Evolutionary conservation across 116 monocot species (phyloP), one percentile per base, ranked within the genome.

Genomic region (Papilionanthe hybrid): DNA sequence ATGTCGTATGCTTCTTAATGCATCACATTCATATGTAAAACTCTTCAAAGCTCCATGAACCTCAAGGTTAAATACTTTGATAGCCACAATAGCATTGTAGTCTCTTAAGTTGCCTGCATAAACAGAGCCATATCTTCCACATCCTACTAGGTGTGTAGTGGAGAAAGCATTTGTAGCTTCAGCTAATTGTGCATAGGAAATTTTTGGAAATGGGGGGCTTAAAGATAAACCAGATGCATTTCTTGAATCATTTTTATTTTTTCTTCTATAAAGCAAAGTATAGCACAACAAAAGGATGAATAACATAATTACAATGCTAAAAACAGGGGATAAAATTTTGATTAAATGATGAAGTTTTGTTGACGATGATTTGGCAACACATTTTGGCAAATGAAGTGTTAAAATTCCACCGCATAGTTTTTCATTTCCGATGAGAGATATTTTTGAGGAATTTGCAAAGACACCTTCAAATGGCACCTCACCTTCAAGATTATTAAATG

Each of bases 1-100:
- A 27, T 89, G 89, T 13, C 79, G 65, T 30, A 79, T 81, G 50
- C 71, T 79, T 79, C 78, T 84, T 11, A 89, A 58, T 6, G 84
- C 82, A 4, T 84, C 77, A 44, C 82, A 89, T 78, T 89, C 89
- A 4, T 77, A 63, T 3, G 15, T 27, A 43, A 89, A 86, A 27
- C 86, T 82, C 71, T 42, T 86, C 4, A 49, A 75, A 56, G 84
- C 82, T 79, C 86, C 86, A 74, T 44, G 55, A 10, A 56, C 48
- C 10, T 82, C 74, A 22, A 86, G 82, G 19, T 86, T 82, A 41
- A 89, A 69, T 9, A 89, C 82, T 41, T 89, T 89, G 15, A 89
- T 84, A 42, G 89, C 86, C 8, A 86, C 75, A 4, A 32, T 68
- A 2, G 22, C 65, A 13, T 42, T 25, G 4, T 45, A 45, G 5